Evolutionary conservation across 305 asterid species (phyloP).

Genomic region (Rubia occidens): DNA sequence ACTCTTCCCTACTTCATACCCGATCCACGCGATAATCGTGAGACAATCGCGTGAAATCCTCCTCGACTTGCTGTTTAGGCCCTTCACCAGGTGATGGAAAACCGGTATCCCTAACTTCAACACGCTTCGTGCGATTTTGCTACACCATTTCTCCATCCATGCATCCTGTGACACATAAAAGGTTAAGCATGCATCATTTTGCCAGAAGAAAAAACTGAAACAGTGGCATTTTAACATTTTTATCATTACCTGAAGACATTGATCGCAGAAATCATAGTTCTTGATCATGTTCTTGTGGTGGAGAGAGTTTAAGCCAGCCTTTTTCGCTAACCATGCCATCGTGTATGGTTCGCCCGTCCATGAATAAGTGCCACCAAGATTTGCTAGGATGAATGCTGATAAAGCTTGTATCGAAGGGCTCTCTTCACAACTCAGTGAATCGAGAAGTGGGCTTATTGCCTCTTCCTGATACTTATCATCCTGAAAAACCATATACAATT

Average conservation of each 20-base stretch:
- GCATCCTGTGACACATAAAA: slow-evolving; percentile 35
- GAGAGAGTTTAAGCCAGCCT: slow-evolving; percentile 53
- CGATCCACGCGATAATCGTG: slow-evolving; percentile 65
- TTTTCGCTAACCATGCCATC: slow-evolving; percentile 62
- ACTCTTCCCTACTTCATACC: slow-evolving; percentile 67
- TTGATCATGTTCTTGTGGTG: slow-evolving; percentile 62
- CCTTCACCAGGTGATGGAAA: slow-evolving; percentile 60
- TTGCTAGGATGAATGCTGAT: slow-evolving; percentile 62
- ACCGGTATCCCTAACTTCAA: slow-evolving; percentile 44
- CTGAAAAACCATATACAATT: slow-evolving; percentile 31
- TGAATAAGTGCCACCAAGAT: slow-evolving; percentile 78
- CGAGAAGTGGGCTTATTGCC: slow-evolving; percentile 49
- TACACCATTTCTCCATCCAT: slow-evolving; percentile 70
- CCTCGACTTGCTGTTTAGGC: slow-evolving; percentile 54
- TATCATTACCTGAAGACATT: slow-evolving; percentile 45
- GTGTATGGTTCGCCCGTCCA: slow-evolving; percentile 89
- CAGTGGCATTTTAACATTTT: not conserved
- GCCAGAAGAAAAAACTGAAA: not conserved
- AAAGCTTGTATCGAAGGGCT: slow-evolving; percentile 35
- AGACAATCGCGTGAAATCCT: slow-evolving; percentile 67
- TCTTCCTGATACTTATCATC: slow-evolving; percentile 60
- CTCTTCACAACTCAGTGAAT: slow-evolving; percentile 45
- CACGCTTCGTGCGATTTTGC: slow-evolving; percentile 47
- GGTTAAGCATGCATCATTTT: not conserved
- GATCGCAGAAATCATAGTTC: slow-evolving; percentile 58